Percentiles rank a stretch among this genome's conserved stretches.
These are phyloP conservation scores for Alternaria brassicicola DNA, from an alignment of 2,329 filamentous ascomycete genomes.

Conservation along the genomic window DNA sequence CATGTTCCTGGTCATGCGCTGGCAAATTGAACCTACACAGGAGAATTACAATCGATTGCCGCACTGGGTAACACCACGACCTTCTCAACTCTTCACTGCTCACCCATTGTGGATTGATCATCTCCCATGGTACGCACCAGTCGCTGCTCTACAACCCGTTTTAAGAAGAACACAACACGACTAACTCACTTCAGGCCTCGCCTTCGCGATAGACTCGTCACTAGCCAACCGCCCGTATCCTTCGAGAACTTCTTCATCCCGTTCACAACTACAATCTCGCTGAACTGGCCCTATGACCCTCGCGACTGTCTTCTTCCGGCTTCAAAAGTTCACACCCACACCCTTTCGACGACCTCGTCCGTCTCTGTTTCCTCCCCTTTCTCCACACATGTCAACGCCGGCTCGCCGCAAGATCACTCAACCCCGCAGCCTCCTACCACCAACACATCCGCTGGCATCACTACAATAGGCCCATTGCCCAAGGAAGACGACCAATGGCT, in stretches of 20 bases:
- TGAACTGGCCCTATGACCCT: constrained; percentile 86
- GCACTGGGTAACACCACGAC: constrained; percentile 70
- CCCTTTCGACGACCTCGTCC: constrained; percentile 34
- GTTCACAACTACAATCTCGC: constrained; percentile 73
- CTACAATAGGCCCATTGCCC: constrained; percentile 15
- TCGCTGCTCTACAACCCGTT: background rate
- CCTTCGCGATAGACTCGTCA: constrained; percentile 72
- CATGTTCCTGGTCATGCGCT: constrained; percentile 85
- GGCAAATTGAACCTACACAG: constrained; percentile 78
- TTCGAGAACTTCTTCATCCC: constrained; percentile 86
- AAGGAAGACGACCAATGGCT: constrained; percentile 65
- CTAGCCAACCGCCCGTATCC: constrained; percentile 61
- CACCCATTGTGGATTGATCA: constrained; percentile 87
- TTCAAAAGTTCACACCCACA: constrained; percentile 30
- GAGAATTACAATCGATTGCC: constrained; percentile 82
- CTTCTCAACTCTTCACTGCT: constrained; percentile 67
- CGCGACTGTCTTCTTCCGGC: constrained; percentile 68
- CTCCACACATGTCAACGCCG: constrained; percentile 39
- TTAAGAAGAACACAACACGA: constrained; percentile 1
- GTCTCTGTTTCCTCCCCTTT: constrained; percentile 35
- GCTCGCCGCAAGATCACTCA: constrained; percentile 32
- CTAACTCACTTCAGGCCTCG: constrained; percentile 56
- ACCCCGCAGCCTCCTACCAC: constrained; percentile 27
- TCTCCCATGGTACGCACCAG: constrained; percentile 65
- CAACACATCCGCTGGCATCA: constrained; percentile 25